A percentile compares a stretch with the other conserved stretches of the same genome.
phyloP scores from a whole-genome alignment of 1,139 yeast species.

The Diutina rugosa region DNA sequence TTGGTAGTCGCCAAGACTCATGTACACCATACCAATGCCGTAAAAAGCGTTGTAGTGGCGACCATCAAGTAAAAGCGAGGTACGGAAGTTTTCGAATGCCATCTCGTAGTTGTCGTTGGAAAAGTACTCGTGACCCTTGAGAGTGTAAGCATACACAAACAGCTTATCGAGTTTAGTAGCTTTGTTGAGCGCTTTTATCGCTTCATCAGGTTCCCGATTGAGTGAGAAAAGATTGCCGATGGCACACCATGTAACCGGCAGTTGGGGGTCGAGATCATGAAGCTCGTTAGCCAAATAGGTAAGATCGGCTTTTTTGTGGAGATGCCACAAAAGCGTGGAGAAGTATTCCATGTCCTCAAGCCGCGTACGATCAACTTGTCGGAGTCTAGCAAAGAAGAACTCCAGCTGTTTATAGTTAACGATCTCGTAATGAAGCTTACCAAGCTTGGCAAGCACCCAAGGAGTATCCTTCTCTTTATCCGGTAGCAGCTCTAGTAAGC shows the following conservation, averaged over 20 bases:
- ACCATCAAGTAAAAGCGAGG: constrained; percentile 64
- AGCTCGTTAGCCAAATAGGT: constrained; percentile 76
- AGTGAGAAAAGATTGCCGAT: constrained; percentile 83
- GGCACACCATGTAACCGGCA: constrained; percentile 87
- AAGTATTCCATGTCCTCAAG: constrained; percentile 82
- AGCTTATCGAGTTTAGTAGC: constrained; percentile 61
- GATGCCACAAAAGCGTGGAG: constrained; percentile 88
- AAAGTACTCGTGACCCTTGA: constrained; percentile 88
- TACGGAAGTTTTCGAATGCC: constrained; percentile 75
- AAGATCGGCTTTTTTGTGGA: constrained; percentile 70
- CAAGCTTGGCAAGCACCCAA: constrained; percentile 74
- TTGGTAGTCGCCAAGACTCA: constrained; percentile 72
- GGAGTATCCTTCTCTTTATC: constrained; percentile 61
- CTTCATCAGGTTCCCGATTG: constrained; percentile 79
- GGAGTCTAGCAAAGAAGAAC: constrained; percentile 44
- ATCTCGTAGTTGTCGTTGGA: constrained; percentile 84
- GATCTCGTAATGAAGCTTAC: constrained; percentile 74
- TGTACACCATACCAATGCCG: constrained; percentile 91
- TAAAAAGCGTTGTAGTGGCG: constrained; percentile 91
- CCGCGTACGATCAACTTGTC: constrained; percentile 68
- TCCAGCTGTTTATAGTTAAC: constrained; percentile 76
- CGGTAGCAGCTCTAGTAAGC: constrained; percentile 52
- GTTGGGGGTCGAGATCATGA: constrained; percentile 47
- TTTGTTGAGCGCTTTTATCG: constrained; percentile 74
- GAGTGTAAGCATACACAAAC: constrained; percentile 81